Conservation (phyloP, 2,329 filamentous ascomycete genomes). For the Meredithiella fracta region DNA sequence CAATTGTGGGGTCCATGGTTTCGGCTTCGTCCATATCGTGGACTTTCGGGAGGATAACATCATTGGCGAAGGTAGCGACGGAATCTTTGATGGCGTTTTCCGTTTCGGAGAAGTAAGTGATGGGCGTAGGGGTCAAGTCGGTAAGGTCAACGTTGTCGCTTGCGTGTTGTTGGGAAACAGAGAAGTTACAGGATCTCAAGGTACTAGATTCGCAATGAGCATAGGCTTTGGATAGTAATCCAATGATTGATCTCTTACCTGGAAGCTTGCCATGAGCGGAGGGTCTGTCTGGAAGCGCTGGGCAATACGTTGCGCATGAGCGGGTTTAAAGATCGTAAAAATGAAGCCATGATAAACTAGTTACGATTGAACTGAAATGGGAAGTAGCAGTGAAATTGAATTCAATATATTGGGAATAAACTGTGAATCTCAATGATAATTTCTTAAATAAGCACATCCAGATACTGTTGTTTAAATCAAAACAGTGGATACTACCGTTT, state of each 20-base stretch:
- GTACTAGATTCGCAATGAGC: neutral
- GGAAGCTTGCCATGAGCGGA: neutral
- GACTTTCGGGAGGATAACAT: constrained; percentile 76
- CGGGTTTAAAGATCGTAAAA: neutral
- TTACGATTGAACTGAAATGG: neutral
- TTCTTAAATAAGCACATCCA: neutral
- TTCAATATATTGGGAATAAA: neutral
- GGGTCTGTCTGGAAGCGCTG: neutral
- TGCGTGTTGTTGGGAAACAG: neutral
- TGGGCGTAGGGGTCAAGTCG: constrained; percentile 74
- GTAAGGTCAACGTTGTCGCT: constrained; percentile 39
- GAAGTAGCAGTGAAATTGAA: neutral
- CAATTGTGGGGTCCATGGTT: constrained; percentile 70
- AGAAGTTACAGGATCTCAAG: neutral
- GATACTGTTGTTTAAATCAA: neutral
- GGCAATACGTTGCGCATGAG: neutral
- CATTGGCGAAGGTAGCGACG: constrained; percentile 78
- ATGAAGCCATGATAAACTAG: neutral
- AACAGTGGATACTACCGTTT: neutral
- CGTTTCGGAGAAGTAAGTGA: constrained; percentile 80
- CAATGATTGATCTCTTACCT: neutral
- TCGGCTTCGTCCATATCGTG: constrained; percentile 97
- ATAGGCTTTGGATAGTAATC: neutral
- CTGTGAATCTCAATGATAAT: neutral
- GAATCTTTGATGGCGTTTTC: constrained; percentile 79